Conservation (phyloP, 352 stramenopile genomes). For the Pythium brachiatum region DNA sequence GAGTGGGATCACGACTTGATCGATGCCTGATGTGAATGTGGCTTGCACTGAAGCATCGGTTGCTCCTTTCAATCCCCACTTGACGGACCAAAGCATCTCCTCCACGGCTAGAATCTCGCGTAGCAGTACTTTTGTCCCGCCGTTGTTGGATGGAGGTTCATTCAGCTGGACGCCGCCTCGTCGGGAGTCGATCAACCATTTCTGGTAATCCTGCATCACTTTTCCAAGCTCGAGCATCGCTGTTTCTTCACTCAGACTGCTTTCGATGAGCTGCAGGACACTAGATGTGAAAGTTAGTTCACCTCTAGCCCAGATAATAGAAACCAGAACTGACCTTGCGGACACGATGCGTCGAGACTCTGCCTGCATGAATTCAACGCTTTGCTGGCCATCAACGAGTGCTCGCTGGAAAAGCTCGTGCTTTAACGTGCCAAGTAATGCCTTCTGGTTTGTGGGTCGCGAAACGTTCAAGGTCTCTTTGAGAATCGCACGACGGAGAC, state of each 20-base stretch:
- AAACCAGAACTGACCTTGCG: constrained; percentile 56
- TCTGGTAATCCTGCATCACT: constrained; percentile 52
- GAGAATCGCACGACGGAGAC: constrained; percentile 66
- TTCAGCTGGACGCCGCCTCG: constrained; percentile 37
- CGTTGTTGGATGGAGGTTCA: constrained; percentile 21
- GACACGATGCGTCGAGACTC: constrained; percentile 53
- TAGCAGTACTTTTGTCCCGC: constrained; percentile 33
- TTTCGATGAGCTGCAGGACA: constrained; percentile 67
- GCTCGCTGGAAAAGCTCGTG: constrained; percentile 79
- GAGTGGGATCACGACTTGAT: constrained; percentile 48
- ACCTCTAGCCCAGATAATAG: not conserved
- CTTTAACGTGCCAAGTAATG: constrained; percentile 76
- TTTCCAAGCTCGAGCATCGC: constrained; percentile 53
- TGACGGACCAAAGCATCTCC: constrained; percentile 85
- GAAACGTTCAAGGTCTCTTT: constrained; percentile 62
- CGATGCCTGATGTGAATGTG: constrained; percentile 27
- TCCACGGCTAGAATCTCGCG: constrained; percentile 63
- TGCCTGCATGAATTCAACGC: constrained; percentile 31
- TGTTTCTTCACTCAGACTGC: constrained; percentile 53
- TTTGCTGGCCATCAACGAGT: constrained; percentile 37
- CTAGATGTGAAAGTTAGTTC: constrained; percentile 27
- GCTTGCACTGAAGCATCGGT: constrained; percentile 71
- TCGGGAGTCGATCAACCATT: constrained; percentile 42
- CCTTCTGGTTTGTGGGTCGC: constrained; percentile 53
- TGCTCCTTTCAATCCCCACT: constrained; percentile 80